These are phyloP conservation scores for Laguncularia racemosa DNA, from an alignment of 345 rosid species.

Conservation along the genomic window DNA sequence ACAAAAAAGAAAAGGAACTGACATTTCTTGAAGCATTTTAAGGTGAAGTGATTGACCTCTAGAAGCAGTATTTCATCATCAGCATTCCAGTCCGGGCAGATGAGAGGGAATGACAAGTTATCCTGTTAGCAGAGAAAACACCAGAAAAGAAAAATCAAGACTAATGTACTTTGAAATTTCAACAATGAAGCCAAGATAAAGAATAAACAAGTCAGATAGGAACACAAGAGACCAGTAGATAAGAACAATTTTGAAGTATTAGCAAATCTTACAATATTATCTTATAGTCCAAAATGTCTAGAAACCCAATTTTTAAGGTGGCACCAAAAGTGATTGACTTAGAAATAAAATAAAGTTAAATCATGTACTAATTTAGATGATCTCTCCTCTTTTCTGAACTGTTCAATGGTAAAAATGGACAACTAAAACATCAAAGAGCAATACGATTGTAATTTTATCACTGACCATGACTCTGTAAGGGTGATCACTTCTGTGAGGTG, in stretches of 20 bases:
- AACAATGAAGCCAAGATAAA: background rate
- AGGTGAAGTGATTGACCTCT: conserved; percentile 43
- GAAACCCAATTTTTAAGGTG: too few species aligned
- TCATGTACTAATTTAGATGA: background rate
- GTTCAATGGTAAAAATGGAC: background rate
- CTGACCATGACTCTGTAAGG: conserved; percentile 93
- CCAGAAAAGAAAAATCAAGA: background rate
- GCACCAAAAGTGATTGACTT: too few species aligned
- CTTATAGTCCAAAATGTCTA: too few species aligned
- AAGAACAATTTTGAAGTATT: too few species aligned
- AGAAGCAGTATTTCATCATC: conserved; percentile 95
- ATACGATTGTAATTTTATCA: conserved; percentile 6
- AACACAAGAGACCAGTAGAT: background rate
- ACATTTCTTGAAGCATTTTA: background rate
- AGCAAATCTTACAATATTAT: too few species aligned
- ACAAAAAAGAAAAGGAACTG: conserved; percentile 1
- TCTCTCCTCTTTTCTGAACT: conserved; percentile 2
- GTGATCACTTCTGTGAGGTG: conserved; percentile 83
- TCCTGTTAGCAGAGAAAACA: conserved; percentile 42
- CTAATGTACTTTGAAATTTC: background rate
- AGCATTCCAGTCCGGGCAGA: conserved; percentile 95
- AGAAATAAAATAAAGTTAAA: too few species aligned
- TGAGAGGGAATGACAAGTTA: conserved; percentile 77
- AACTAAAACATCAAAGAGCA: conserved; percentile 6
- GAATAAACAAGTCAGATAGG: background rate